Base-by-base conservation (phyloP, 108 stramenopile species). In the Cyclotella distinguenda region DNA sequence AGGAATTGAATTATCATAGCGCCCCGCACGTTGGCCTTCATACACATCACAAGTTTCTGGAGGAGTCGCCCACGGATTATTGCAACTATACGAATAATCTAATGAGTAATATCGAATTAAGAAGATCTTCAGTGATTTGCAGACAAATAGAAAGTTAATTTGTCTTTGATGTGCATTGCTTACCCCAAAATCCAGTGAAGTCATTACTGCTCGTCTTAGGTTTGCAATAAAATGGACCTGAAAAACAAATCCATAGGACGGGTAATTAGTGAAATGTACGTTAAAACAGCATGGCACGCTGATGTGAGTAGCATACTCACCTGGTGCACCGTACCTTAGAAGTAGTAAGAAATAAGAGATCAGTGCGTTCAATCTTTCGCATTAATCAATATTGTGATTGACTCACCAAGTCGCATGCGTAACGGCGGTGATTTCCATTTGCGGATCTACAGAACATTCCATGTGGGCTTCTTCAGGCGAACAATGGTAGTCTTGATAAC, bases 401-500 rank as follows among this genome's bases (percentile, higher is more conserved):
- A 56, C 78, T n/a, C 68, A 79, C 78, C 78, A 79, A 27, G 33
- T 68, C 11, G 78, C 78, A 39, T 73, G 45, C 0, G 78, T 79
- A 1, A 51, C 39, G 9, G 78, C 78, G 13, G 58, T 67, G n/a
- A 79, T 60, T 22, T 60, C 33, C 78, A 79, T 79, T 5, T 73
- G 39, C 28, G 46, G 45, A 63, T 79, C 72, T 0, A 79, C 64
- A 0, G 44, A 12, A 43, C 81, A 82, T 16, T 68, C 67, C 77
- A 82, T 78, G 48, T 82, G 72, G 16, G 22, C 46, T 35, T 82
- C 81, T 7, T 64, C 23, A 3, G 42, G 39, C 11, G 72, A 38
- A 36, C 81, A 82, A n/a, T 66, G 57, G 32, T 79, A 79, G 27
- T 73, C 66, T 54, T 72, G 66, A 53, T 82, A 81, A 15, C 46